Percentiles rank a stretch among this genome's conserved stretches.
Conservation (phyloP, 176 grass and related monocot genomes). For the Phyllostachys edulis region DNA sequence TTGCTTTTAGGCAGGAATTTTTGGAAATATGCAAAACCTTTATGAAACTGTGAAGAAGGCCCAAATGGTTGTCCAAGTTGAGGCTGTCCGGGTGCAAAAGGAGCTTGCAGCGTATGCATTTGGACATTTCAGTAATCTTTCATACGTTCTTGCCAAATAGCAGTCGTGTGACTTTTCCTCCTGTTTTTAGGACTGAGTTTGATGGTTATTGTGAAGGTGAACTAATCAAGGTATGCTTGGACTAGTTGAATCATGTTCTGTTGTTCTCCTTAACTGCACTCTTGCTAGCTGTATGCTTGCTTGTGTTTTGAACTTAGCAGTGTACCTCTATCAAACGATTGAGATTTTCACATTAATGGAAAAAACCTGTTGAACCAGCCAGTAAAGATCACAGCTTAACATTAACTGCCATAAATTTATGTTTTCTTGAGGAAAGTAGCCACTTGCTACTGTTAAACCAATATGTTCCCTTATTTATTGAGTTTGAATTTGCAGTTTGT, state of each 20-base stretch:
- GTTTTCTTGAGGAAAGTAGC: not conserved
- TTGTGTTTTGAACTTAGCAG: not conserved
- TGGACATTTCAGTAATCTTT: slow-evolving; percentile 32
- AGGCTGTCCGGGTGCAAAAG: slow-evolving; percentile 95
- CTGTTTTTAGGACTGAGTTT: slow-evolving; percentile 76
- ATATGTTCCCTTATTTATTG: not conserved
- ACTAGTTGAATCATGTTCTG: not conserved
- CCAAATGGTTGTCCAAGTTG: slow-evolving; percentile 98
- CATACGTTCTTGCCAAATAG: slow-evolving; percentile 29
- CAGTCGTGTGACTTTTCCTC: not conserved
- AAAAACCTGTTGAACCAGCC: not conserved
- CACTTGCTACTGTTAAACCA: not conserved
- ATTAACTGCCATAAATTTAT: not conserved
- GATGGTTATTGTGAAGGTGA: slow-evolving; percentile 99
- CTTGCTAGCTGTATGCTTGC: slow-evolving; percentile 24
- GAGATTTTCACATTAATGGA: not conserved
- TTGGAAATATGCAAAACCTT: slow-evolving; percentile 99
- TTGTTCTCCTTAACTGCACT: slow-evolving; percentile 3
- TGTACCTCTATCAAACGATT: not conserved
- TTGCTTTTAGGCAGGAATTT: slow-evolving; percentile 65
- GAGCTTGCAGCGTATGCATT: slow-evolving; percentile 92
- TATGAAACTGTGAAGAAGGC: slow-evolving; percentile 99
- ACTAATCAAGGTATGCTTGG: slow-evolving; percentile 84
- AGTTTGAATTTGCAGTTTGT: not conserved
- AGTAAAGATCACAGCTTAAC: not conserved